These are phyloP conservation scores for Mitragyna speciosa DNA, from an alignment of 257 asterid species.

Conservation along the genomic window DNA sequence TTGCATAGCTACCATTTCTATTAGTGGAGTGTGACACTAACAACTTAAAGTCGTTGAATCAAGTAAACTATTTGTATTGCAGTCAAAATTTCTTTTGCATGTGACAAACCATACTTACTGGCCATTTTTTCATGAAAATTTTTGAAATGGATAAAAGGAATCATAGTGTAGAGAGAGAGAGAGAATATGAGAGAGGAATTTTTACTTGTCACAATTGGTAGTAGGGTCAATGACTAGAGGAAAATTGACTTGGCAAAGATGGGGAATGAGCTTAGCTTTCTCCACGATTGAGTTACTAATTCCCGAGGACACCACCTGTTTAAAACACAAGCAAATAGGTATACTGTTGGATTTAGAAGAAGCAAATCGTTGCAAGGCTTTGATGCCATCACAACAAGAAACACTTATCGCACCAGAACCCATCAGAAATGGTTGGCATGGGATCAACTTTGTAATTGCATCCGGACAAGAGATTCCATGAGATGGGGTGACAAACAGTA, in stretches of 20 bases:
- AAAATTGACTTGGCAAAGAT: not conserved
- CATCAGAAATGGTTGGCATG: not conserved
- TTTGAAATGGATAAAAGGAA: too few relatives aligned
- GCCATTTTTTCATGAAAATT: too few relatives aligned
- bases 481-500: too few relatives aligned
- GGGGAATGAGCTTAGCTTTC: slow-evolving; percentile 1
- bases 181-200: not conserved
- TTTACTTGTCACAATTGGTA: not conserved
- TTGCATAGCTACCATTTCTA: too few relatives aligned
- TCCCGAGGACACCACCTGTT: not conserved
- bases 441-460: too few relatives aligned
- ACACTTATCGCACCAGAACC: not conserved
- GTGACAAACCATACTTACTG: too few relatives aligned
- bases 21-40: too few relatives aligned
- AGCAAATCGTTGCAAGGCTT: not conserved
- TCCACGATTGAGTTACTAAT: not conserved
- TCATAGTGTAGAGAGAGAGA: not conserved
- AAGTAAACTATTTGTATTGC: too few relatives aligned
- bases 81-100: too few relatives aligned
- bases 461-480: too few relatives aligned
- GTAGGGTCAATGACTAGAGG: not conserved
- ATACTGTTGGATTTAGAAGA: not conserved
- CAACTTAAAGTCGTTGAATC: too few relatives aligned
- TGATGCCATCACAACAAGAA: not conserved
- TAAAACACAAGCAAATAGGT: not conserved